Conservation (phyloP, 495 filamentous ascomycete genomes). For the Penicillium bovifimosum region DNA sequence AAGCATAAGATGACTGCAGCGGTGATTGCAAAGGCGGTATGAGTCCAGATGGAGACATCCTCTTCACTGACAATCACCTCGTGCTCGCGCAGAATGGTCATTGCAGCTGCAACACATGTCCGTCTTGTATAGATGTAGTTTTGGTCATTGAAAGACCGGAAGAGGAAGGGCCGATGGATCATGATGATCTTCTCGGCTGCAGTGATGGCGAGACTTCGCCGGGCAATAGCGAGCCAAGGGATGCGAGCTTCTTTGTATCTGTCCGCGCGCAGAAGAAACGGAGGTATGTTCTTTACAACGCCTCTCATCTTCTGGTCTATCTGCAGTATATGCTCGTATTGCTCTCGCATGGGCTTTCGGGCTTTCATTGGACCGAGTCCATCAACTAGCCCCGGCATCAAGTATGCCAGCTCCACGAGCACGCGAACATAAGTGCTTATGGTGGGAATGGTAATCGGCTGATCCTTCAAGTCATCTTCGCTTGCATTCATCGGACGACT, state of each 20-base stretch:
- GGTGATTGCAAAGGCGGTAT: slow-evolving; percentile 29
- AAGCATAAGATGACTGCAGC: slow-evolving; percentile 31
- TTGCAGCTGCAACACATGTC: slow-evolving; percentile 41
- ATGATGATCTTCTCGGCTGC: slow-evolving; percentile 49
- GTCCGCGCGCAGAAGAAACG: slow-evolving; percentile 26
- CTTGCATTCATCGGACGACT: slow-evolving; percentile 34
- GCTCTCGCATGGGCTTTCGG: slow-evolving; percentile 22
- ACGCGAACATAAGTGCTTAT: slow-evolving; percentile 36
- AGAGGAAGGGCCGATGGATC: slow-evolving; percentile 46
- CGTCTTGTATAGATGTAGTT: slow-evolving; percentile 37
- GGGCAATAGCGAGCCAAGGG: slow-evolving; percentile 34
- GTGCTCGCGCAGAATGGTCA: slow-evolving; percentile 42
- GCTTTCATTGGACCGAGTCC: slow-evolving; percentile 30
- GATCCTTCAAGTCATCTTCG: slow-evolving; percentile 33
- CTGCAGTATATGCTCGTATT: slow-evolving; percentile 41
- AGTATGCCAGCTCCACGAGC: slow-evolving; percentile 33
- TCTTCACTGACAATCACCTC: slow-evolving; percentile 28
- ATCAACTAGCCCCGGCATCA: slow-evolving; percentile 40
- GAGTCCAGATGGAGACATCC: slow-evolving; percentile 30
- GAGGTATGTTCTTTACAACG: slow-evolving; percentile 28
- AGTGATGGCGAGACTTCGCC: slow-evolving; percentile 38
- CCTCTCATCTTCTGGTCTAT: slow-evolving; percentile 41
- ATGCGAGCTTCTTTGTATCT: slow-evolving; percentile 29
- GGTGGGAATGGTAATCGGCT: slow-evolving; percentile 32
- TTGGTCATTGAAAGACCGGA: slow-evolving; percentile 36